phyloP scores from a whole-genome alignment of 805 yeast species.

The Yamadazyma takamatsuzukensis region DNA sequence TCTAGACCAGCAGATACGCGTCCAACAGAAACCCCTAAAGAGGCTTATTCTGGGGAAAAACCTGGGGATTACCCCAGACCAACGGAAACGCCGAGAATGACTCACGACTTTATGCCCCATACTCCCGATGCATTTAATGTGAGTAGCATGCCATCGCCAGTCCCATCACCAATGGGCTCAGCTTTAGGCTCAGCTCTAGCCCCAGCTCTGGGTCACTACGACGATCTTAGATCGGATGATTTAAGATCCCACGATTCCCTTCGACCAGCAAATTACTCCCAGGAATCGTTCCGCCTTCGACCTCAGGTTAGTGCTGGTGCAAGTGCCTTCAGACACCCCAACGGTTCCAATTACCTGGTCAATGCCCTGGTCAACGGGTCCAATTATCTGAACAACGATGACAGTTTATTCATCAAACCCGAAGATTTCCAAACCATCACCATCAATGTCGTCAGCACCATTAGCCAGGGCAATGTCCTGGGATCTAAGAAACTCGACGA shows the following conservation, averaged over 20 bases:
- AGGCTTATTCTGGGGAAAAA: no score
- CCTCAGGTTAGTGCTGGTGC: no score
- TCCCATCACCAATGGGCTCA: conserved; percentile 6
- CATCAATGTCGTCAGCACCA: conserved; percentile 44
- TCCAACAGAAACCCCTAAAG: no score
- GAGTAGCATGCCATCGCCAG: conserved; percentile 17
- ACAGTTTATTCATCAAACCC: conserved; percentile 55
- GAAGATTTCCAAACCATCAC: conserved; percentile 50
- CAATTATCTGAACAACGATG: no score
- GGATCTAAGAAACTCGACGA: conserved; percentile 48
- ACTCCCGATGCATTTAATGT: conserved; percentile 23
- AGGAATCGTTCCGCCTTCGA: no score
- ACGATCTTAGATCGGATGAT: no score
- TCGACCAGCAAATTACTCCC: no score
- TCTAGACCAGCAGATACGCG: neutral
- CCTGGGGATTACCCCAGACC: neutral
- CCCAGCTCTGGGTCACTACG: no score
- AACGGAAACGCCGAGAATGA: conserved; percentile 4
- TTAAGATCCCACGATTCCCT: no score
- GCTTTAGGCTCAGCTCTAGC: no score
- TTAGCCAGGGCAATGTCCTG: conserved; percentile 11
- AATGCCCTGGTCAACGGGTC: conserved; percentile 11
- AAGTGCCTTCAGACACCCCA: conserved; percentile 1
- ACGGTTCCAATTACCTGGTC: conserved; percentile 5
- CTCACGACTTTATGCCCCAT: conserved; percentile 7